Evolutionary conservation across 805 yeast genomes (phyloP).

Genomic region (Cyberlindnera xishuangbannaensis): DNA sequence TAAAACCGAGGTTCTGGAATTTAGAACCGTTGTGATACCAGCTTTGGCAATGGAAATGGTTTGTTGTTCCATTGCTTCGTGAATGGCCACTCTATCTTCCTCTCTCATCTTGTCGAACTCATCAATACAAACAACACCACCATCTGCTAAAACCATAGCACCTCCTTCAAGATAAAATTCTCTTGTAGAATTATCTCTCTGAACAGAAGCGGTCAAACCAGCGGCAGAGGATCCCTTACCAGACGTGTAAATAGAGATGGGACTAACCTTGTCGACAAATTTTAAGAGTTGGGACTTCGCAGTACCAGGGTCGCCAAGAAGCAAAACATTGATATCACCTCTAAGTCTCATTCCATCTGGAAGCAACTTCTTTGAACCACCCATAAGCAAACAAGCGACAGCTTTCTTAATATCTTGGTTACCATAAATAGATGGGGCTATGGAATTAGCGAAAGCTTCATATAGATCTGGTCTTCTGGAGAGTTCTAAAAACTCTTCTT

Average conservation of each 20-base stretch:
- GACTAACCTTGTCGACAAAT: constrained; percentile 91
- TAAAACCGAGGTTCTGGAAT: constrained; percentile 91
- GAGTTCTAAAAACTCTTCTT: constrained; percentile 78
- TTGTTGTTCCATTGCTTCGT: constrained; percentile 99
- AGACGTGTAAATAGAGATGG: constrained; percentile 92
- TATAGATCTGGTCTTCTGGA: constrained; percentile 82
- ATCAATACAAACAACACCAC: constrained; percentile 98
- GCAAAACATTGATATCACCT: constrained; percentile 92
- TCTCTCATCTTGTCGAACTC: constrained; percentile 99
- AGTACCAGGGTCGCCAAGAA: constrained; percentile 98
- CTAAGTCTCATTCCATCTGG: constrained; percentile 96
- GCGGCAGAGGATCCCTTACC: constrained; percentile 99
- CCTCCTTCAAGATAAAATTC: constrained; percentile 98
- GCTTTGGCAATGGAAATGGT: constrained; percentile 98
- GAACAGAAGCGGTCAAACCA: constrained; percentile 97
- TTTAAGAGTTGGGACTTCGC: constrained; percentile 95
- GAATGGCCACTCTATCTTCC: constrained; percentile 97
- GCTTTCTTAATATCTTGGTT: constrained; percentile 90
- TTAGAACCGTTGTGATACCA: constrained; percentile 94
- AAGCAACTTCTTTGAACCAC: constrained; percentile 86
- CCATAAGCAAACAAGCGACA: constrained; percentile 84
- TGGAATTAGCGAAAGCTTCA: constrained; percentile 77
- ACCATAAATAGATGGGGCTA: constrained; percentile 97
- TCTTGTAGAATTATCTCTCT: constrained; percentile 79
- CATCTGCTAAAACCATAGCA: constrained; percentile 99